A percentile compares a stretch with the other conserved stretches of the same genome.
phyloP scores from a whole-genome alignment of 495 filamentous ascomycete genomes.

The Delitschia confertaspora region DNA sequence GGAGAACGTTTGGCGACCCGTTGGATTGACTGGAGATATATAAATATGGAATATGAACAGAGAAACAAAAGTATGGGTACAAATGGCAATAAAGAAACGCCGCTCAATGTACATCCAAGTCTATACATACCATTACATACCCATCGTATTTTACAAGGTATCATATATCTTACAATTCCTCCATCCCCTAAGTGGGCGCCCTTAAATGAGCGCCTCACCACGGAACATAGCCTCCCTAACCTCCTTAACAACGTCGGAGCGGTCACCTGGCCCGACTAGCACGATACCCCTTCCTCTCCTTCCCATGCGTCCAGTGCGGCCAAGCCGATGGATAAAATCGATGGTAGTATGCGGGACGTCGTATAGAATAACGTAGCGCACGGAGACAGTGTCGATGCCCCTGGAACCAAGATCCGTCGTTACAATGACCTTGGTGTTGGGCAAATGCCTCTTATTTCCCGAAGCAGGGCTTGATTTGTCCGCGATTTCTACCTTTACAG shows the following conservation, averaged over 20 bases:
- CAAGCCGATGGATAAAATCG: slow-evolving; percentile 93
- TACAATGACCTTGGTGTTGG: slow-evolving; percentile 82
- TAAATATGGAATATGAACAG: no score
- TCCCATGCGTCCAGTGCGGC: slow-evolving; percentile 86
- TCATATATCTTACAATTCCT: no score
- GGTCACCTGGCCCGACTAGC: slow-evolving; percentile 78
- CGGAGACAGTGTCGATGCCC: slow-evolving; percentile 90
- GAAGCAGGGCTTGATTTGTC: neutral
- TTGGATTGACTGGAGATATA: no score
- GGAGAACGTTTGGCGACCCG: no score
- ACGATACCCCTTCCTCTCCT: slow-evolving; percentile 82
- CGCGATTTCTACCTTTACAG: neutral
- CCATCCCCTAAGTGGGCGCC: no score
- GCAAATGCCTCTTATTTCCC: slow-evolving; percentile 34
- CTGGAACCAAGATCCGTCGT: slow-evolving; percentile 87
- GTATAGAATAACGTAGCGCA: slow-evolving; percentile 83
- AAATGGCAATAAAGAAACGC: no score
- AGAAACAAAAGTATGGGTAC: no score
- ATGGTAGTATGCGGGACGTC: slow-evolving; percentile 94
- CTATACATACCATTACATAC: no score
- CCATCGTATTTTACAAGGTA: no score
- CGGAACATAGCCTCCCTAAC: slow-evolving; percentile 91
- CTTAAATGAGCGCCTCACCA: slow-evolving; percentile 79
- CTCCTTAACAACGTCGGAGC: slow-evolving; percentile 82
- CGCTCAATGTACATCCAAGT: no score